Conservation (phyloP, 1,284 basidiomycete genomes). For the Microbotryomycetes sp. region DNA sequence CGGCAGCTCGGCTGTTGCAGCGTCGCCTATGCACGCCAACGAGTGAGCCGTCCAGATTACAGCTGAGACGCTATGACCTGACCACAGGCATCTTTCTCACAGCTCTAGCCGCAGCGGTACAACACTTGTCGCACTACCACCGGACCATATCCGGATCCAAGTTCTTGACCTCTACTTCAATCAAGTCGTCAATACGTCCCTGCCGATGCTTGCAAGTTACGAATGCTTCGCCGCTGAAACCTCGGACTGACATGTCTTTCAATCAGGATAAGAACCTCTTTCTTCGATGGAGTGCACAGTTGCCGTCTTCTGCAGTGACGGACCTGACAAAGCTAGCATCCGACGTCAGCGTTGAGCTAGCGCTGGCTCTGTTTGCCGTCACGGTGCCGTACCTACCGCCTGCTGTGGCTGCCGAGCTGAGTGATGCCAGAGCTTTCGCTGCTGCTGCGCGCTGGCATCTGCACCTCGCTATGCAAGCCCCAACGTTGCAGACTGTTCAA, state of each 20-base stretch:
- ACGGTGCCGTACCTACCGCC: slow-evolving; percentile 67
- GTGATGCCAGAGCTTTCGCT: slow-evolving; percentile 4
- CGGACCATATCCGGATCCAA: slow-evolving; percentile 8
- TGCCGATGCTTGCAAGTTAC: slow-evolving; percentile 22
- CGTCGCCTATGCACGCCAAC: too few species aligned
- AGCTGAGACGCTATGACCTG: too few species aligned
- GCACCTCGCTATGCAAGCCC: neutral
- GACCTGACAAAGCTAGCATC: slow-evolving; percentile 42
- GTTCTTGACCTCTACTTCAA: slow-evolving; percentile 28
- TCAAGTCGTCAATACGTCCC: slow-evolving; percentile 18
- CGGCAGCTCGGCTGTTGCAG: too few species aligned
- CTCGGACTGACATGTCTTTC: slow-evolving; percentile 35
- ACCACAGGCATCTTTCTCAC: too few species aligned
- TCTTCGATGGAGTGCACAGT: slow-evolving; percentile 19
- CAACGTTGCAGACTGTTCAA: slow-evolving; percentile 18
- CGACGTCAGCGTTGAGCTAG: slow-evolving; percentile 44
- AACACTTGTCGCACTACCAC: slow-evolving; percentile 10
- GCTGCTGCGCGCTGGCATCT: slow-evolving; percentile 14
- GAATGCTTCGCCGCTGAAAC: neutral
- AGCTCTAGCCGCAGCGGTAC: too few species aligned
- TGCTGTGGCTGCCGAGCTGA: slow-evolving; percentile 60
- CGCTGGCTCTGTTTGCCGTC: slow-evolving; percentile 63
- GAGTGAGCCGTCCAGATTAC: too few species aligned
- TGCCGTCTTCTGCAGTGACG: slow-evolving; percentile 6
- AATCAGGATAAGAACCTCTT: slow-evolving; percentile 18